Percentiles rank a stretch among this genome's conserved stretches.
These are phyloP conservation scores for Plasmodium vivax DNA, from an alignment of 169 alveolate genomes.

Conservation along the genomic window DNA sequence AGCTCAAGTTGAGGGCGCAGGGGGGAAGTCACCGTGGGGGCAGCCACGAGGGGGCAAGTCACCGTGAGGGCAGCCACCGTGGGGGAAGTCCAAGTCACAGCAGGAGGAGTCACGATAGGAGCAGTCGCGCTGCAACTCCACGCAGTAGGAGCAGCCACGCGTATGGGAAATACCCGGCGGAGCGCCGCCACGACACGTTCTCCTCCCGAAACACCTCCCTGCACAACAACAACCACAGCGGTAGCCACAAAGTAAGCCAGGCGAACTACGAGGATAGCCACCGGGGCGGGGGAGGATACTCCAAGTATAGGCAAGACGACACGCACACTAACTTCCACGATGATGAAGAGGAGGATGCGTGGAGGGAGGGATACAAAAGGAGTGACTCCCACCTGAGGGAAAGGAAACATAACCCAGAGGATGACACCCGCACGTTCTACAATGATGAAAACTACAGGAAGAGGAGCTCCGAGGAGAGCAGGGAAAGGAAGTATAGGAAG, in stretches of 20 bases:
- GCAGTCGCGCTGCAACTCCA: background rate
- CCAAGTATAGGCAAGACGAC: background rate
- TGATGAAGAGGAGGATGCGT: background rate
- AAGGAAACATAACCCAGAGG: background rate
- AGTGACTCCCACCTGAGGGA: background rate
- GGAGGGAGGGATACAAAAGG: background rate
- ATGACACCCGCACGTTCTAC: constrained; percentile 6
- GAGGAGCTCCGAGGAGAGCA: constrained; percentile 34
- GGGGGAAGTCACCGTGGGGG: no score
- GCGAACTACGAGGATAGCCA: background rate
- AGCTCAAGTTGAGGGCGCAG: background rate
- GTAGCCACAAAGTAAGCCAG: background rate
- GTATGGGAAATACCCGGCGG: background rate
- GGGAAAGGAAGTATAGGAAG: constrained; percentile 55
- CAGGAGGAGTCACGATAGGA: background rate
- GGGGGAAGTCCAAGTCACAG: no score
- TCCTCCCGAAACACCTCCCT: background rate
- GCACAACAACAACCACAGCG: background rate
- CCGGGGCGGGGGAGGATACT: background rate
- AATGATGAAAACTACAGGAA: constrained; percentile 30
- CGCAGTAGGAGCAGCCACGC: background rate
- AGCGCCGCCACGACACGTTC: background rate
- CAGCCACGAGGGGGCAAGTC: no score
- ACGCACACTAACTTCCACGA: background rate
- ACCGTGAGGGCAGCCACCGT: no score